Evolutionary conservation across 768 basidiomycete genomes (phyloP).

Genomic region (Galerina sulciceps): DNA sequence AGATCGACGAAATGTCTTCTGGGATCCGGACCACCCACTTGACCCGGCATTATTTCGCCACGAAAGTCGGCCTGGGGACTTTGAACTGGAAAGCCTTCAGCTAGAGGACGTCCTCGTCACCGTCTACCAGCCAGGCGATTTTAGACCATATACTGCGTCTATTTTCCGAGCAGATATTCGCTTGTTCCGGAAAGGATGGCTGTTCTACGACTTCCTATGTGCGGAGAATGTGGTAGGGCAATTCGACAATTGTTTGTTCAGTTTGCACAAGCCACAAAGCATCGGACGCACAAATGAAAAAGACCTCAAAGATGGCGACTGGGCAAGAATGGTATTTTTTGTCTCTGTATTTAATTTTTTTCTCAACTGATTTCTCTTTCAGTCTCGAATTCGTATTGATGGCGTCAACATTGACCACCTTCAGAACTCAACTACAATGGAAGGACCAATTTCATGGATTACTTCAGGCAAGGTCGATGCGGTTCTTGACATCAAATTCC

Average conservation of each 20-base stretch:
- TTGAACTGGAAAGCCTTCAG: slow-evolving; percentile 87
- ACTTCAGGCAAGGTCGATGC: slow-evolving; percentile 96
- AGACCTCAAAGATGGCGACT: slow-evolving; percentile 81
- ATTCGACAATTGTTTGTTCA: slow-evolving; percentile 97
- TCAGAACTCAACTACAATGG: slow-evolving; percentile 78
- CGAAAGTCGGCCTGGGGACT: slow-evolving; percentile 76
- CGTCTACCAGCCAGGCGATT: slow-evolving; percentile 90
- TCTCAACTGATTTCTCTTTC: not conserved
- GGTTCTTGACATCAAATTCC: slow-evolving; percentile 97
- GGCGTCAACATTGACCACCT: slow-evolving; percentile 96
- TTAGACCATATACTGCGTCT: slow-evolving; percentile 89
- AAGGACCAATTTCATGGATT: slow-evolving; percentile 96
- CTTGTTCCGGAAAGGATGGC: slow-evolving; percentile 87
- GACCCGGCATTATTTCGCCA: slow-evolving; percentile 86
- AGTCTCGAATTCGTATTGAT: slow-evolving; percentile 97
- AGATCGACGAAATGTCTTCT: slow-evolving; percentile 89
- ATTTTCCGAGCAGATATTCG: slow-evolving; percentile 93
- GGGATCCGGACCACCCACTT: slow-evolving; percentile 82
- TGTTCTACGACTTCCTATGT: slow-evolving; percentile 93
- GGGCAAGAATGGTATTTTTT: slow-evolving; percentile 84
- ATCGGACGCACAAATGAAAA: slow-evolving; percentile 89
- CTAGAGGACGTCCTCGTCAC: slow-evolving; percentile 94
- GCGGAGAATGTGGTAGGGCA: slow-evolving; percentile 97
- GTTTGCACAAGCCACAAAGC: slow-evolving; percentile 94
- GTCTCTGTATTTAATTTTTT: not conserved